These are phyloP conservation scores for Taiozyma sp. DNA, from an alignment of 1,139 yeast genomes.

Conservation along the genomic window DNA sequence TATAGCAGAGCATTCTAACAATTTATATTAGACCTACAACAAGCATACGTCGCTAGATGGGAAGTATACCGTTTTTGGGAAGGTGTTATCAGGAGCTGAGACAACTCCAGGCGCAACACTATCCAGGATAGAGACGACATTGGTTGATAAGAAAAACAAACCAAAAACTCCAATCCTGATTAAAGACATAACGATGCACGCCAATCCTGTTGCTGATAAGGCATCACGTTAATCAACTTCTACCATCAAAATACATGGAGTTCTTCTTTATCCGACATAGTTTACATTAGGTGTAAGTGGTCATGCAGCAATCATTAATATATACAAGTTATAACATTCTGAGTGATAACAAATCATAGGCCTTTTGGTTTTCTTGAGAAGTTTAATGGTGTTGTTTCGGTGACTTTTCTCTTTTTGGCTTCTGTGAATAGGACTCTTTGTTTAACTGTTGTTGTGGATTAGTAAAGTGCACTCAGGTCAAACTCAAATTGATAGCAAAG, in stretches of 20 bases:
- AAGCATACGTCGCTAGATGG: constrained; percentile 44
- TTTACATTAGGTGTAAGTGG: neutral
- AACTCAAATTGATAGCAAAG: neutral
- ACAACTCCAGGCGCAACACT: constrained; percentile 30
- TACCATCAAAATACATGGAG: neutral
- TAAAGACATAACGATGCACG: constrained; percentile 33
- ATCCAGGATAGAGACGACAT: constrained; percentile 31
- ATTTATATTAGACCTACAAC: constrained; percentile 26
- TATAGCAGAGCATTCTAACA: neutral
- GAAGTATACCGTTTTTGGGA: constrained; percentile 53
- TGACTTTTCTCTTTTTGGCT: constrained; percentile 76
- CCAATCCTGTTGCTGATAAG: constrained; percentile 23
- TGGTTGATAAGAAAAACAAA: constrained; percentile 34
- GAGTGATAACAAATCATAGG: constrained; percentile 2
- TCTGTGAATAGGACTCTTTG: constrained; percentile 88
- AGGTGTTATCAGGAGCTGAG: constrained; percentile 39
- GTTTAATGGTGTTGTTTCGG: constrained; percentile 56
- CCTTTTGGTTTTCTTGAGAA: constrained; percentile 46
- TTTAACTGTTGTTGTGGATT: constrained; percentile 32
- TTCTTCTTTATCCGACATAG: neutral
- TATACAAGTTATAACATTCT: neutral
- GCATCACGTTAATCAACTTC: neutral
- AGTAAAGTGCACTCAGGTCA: neutral
- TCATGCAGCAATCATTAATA: neutral
- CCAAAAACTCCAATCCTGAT: constrained; percentile 35